Percentiles rank a stretch among this genome's conserved stretches.
Evolutionary conservation across 2,329 filamentous ascomycete species (phyloP).

Genomic region (Hortaea werneckii): DNA sequence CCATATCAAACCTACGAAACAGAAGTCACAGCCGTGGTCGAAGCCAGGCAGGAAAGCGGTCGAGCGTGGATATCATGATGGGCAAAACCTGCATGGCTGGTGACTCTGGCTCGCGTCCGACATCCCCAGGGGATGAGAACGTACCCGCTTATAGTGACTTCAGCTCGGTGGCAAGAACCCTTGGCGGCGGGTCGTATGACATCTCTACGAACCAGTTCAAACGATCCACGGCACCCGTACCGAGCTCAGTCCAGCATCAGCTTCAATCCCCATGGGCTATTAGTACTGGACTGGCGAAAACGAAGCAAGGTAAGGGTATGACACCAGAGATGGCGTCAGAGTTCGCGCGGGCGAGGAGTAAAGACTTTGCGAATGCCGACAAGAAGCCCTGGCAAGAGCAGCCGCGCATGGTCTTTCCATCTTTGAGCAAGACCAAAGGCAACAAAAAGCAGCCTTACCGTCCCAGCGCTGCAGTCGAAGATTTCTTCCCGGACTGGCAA

Average conservation of each 20-base stretch:
- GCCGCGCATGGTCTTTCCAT: constrained; percentile 5
- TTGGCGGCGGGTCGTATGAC: constrained; percentile 36
- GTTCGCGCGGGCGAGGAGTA: constrained; percentile 15
- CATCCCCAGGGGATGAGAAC: constrained; percentile 2
- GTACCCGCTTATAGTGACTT: constrained; percentile 26
- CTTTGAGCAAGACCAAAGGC: constrained; percentile 1
- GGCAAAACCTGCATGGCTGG: constrained; percentile 1
- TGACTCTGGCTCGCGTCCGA: background rate
- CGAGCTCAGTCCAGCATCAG: constrained; percentile 2
- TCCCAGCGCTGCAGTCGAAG: constrained; percentile 12
- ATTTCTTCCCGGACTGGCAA: constrained; percentile 20
- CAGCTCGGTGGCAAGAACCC: constrained; percentile 30
- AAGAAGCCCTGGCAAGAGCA: constrained; percentile 1
- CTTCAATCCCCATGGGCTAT: constrained; percentile 8
- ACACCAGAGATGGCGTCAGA: constrained; percentile 13
- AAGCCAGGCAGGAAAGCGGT: constrained; percentile 7
- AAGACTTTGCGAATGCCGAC: constrained; percentile 10
- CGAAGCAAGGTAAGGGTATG: constrained; percentile 11
- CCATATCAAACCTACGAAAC: constrained; percentile 8
- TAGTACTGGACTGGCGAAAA: constrained; percentile 6
- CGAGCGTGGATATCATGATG: constrained; percentile 4
- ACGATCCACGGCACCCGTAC: constrained; percentile 2
- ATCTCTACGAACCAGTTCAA: constrained; percentile 22
- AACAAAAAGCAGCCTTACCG: background rate
- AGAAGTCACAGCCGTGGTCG: constrained; percentile 13